Percentiles rank a stretch among this genome's conserved stretches.
phyloP scores from a whole-genome alignment of 805 yeast species.

The Spathaspora hagerdaliae region DNA sequence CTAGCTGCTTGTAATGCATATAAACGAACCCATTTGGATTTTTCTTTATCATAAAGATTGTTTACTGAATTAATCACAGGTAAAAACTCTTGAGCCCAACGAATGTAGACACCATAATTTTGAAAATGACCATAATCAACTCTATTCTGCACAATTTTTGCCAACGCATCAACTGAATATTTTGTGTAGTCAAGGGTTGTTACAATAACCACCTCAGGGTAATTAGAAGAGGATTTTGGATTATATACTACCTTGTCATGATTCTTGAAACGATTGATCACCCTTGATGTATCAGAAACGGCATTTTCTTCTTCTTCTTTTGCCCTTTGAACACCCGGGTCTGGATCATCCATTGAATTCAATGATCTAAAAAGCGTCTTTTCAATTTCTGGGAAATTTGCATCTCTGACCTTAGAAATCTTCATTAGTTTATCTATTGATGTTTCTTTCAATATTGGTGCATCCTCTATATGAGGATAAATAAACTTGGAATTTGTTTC shows the following conservation, averaged over 20 bases:
- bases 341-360: constrained; percentile 42
- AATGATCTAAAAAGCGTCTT: constrained; percentile 30
- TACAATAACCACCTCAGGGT: constrained; percentile 71
- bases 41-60: constrained; percentile 38
- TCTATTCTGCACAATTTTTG: constrained; percentile 76
- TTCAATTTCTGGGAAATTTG: constrained; percentile 36
- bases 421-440: constrained; percentile 50
- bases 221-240: constrained; percentile 30
- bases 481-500: constrained; percentile 51
- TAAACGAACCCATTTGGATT: constrained; percentile 59
- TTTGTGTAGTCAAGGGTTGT: constrained; percentile 74
- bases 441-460: constrained; percentile 55
- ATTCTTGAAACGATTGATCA: constrained; percentile 56
- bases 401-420: constrained; percentile 44
- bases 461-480: constrained; percentile 74
- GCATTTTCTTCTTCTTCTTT: constrained; percentile 48
- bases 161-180: constrained; percentile 55
- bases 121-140: constrained; percentile 83
- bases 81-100: constrained; percentile 82
- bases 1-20: constrained; percentile 80
- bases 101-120: constrained; percentile 75
- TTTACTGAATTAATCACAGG: constrained; percentile 49
- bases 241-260: constrained; percentile 58
- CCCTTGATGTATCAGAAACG: constrained; percentile 37
- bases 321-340: constrained; percentile 26